Percentiles rank a stretch among this genome's conserved stretches.
Conservation (phyloP, 202 grass and related monocot genomes). For the Elaeis oleifera region DNA sequence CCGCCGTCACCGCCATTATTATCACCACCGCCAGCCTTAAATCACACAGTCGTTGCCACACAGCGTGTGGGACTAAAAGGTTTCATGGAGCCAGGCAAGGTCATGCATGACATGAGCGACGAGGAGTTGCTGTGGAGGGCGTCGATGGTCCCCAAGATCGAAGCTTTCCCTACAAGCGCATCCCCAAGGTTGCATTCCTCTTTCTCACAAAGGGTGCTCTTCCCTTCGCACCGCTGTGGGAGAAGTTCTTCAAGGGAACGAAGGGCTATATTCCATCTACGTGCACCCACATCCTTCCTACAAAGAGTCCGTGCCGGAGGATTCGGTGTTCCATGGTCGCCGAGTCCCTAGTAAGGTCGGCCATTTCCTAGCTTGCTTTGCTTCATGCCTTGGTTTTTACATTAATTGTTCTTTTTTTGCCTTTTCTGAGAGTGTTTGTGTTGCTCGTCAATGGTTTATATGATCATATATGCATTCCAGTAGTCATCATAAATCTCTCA, state of each 20-base stretch:
- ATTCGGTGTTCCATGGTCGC: slow-evolving; percentile 27
- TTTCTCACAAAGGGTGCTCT: slow-evolving; percentile 20
- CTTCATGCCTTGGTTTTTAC: too few relatives aligned
- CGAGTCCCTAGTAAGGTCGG: slow-evolving; percentile 33
- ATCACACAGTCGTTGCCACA: not conserved
- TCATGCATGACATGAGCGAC: slow-evolving; percentile 53
- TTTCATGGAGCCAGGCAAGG: not conserved
- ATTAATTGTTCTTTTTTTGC: too few relatives aligned
- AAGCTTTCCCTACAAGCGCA: not conserved
- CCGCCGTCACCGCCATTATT: slow-evolving; percentile 14
- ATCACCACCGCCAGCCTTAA: not conserved
- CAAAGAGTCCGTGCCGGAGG: not conserved
- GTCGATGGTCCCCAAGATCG: slow-evolving; percentile 40
- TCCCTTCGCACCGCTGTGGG: slow-evolving; percentile 15
- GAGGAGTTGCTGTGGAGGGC: slow-evolving; percentile 76
- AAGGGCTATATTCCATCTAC: slow-evolving; percentile 17
- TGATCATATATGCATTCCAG: too few relatives aligned
- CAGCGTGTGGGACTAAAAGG: not conserved
- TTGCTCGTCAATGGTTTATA: too few relatives aligned
- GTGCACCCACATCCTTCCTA: slow-evolving; percentile 15
- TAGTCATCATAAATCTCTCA: too few relatives aligned
- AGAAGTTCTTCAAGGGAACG: slow-evolving; percentile 14
- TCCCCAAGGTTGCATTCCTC: slow-evolving; percentile 33
- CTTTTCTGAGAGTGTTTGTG: too few relatives aligned
- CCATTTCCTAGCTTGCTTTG: too few relatives aligned